Evolutionary conservation across 2,329 filamentous ascomycete species (phyloP).

Genomic region (Sporothrix dimorphospora): DNA sequence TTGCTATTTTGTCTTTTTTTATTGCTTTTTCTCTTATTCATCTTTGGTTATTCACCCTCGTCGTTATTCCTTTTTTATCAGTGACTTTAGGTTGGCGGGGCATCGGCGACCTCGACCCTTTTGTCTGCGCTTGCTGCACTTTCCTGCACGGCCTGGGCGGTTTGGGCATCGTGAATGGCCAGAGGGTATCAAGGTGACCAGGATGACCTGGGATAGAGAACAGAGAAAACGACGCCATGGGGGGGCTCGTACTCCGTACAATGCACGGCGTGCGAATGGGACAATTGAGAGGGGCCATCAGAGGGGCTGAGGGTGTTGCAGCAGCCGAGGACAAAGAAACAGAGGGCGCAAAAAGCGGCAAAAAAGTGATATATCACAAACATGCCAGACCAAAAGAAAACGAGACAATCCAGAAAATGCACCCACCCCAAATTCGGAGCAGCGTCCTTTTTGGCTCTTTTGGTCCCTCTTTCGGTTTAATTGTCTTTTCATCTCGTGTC

Average conservation of each 20-base stretch:
- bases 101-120: background rate
- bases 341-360: background rate
- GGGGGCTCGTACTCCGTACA: background rate
- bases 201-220: background rate
- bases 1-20: background rate
- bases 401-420: background rate
- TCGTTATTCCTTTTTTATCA: background rate
- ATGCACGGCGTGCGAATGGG: background rate
- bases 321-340: background rate
- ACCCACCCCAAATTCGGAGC: background rate
- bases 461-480: background rate
- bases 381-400: background rate
- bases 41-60: background rate
- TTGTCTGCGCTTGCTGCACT: background rate
- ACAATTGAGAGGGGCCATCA: background rate
- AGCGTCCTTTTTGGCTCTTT: background rate
- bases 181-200: background rate
- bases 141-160: background rate
- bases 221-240: background rate
- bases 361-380: constrained; percentile 17
- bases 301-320: background rate
- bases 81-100: background rate
- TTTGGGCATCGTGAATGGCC: constrained; percentile 11
- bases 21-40: background rate
- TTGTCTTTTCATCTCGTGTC: background rate